These are phyloP conservation scores for Penicillium pulvis DNA, from an alignment of 495 filamentous ascomycete genomes.

Conservation along the genomic window DNA sequence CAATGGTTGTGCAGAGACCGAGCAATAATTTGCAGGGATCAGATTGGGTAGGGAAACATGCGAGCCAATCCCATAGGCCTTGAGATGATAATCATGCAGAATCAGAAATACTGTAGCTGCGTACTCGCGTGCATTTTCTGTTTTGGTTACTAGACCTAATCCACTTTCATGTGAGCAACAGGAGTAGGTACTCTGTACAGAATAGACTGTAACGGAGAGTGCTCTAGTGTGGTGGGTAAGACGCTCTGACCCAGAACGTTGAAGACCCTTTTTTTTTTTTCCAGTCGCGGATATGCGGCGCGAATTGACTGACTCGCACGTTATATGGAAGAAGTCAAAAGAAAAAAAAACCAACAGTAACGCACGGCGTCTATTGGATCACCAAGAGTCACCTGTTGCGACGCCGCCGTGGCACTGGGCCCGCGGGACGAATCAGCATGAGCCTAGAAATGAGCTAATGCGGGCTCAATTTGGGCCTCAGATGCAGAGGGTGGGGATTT, in stretches of 20 bases:
- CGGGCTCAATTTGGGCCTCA: conserved; percentile 27
- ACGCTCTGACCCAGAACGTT: conserved; percentile 10
- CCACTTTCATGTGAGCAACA: conserved; percentile 9
- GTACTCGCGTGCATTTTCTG: conserved; percentile 21
- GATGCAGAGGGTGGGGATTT: conserved; percentile 12
- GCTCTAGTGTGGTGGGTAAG: not conserved
- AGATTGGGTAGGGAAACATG: conserved; percentile 12
- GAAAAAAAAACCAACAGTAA: conserved; percentile 32
- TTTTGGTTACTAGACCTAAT: conserved; percentile 11
- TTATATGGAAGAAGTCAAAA: conserved; percentile 8
- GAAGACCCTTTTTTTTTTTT: conserved; percentile 7
- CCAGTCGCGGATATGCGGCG: not conserved
- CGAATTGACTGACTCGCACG: conserved; percentile 7
- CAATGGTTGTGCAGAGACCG: not conserved
- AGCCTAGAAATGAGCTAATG: conserved; percentile 30
- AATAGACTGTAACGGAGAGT: not conserved
- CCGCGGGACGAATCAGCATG: conserved; percentile 18
- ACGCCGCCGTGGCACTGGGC: conserved; percentile 28
- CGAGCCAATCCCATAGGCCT: conserved; percentile 12
- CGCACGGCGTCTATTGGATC: conserved; percentile 35
- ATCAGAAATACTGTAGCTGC: conserved; percentile 4
- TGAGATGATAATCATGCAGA: conserved; percentile 16
- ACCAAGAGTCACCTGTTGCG: conserved; percentile 29
- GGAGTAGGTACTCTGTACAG: not conserved
- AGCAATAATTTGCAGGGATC: conserved; percentile 4